Percentiles rank a stretch among this genome's conserved stretches.
phyloP scores from a whole-genome alignment of 768 basidiomycete genomes.

The Tylopilus plumbeoviolaceoides region DNA sequence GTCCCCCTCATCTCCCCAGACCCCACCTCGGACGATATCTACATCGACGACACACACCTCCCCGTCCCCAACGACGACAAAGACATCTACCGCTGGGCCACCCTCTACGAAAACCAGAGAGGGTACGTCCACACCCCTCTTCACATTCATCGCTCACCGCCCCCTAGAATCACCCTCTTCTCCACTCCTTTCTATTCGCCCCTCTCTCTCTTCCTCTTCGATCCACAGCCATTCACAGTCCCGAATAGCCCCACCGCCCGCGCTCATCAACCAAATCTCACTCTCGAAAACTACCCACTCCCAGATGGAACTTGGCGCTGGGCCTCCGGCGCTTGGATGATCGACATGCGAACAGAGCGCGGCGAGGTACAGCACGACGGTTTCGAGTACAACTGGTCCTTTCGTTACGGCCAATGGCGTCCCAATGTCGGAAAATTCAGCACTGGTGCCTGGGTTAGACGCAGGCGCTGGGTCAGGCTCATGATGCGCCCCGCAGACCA shows the following conservation, averaged over 20 bases:
- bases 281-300: conserved; percentile 62
- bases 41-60: conserved; percentile 26
- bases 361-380: conserved; percentile 79
- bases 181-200: conserved; percentile 70
- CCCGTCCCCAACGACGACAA: conserved; percentile 29
- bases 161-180: conserved; percentile 57
- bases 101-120: conserved; percentile 80
- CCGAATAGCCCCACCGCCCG: conserved; percentile 40
- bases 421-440: conserved; percentile 55
- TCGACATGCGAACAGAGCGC: conserved; percentile 77
- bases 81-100: conserved; percentile 71
- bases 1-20: background rate
- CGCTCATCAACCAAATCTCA: conserved; percentile 49
- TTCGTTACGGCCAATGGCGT: conserved; percentile 64
- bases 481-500: conserved; percentile 66
- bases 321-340: conserved; percentile 81
- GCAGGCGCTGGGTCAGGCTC: conserved; percentile 78
- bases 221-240: conserved; percentile 71
- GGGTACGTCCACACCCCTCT: conserved; percentile 44
- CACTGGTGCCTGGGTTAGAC: conserved; percentile 69
- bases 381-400: conserved; percentile 83
- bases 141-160: conserved; percentile 4
- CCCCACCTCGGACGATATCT: conserved; percentile 23
- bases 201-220: conserved; percentile 62
- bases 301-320: conserved; percentile 81